These are phyloP conservation scores for Murraya paniculata DNA, from an alignment of 345 rosid genomes.

Conservation along the genomic window DNA sequence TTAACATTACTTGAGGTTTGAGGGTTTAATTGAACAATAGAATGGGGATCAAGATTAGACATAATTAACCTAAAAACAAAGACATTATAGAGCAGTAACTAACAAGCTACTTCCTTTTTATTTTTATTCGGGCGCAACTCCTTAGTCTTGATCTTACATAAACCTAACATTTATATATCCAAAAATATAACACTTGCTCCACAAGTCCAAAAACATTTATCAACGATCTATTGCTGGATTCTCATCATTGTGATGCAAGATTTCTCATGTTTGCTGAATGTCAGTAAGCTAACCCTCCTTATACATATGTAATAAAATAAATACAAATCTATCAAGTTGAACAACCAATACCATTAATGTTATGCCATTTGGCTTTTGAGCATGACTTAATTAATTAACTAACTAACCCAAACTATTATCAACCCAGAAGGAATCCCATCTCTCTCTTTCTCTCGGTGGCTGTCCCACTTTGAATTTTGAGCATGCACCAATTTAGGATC, in stretches of 20 bases:
- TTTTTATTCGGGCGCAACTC: background rate
- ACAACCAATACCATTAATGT: background rate
- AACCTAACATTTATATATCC: background rate
- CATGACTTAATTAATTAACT: background rate
- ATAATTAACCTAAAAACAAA: too few relatives aligned
- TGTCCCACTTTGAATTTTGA: constrained; percentile 10
- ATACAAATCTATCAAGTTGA: background rate
- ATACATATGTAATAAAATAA: background rate
- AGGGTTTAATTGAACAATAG: too few relatives aligned
- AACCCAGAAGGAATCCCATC: background rate
- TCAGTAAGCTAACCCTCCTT: background rate
- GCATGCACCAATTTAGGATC: background rate
- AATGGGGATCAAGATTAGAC: too few relatives aligned
- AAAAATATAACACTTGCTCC: background rate
- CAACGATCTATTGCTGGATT: background rate
- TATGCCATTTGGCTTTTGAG: background rate
- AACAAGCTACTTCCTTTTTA: too few relatives aligned
- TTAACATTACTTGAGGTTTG: too few relatives aligned
- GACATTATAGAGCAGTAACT: too few relatives aligned
- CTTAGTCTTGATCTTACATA: background rate
- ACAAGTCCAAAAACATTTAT: background rate
- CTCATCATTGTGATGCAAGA: background rate
- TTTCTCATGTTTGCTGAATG: background rate
- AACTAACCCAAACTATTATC: background rate
- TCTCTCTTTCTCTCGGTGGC: background rate